Base-by-base conservation (phyloP, 257 asterid genomes). In the Nyctanthes arbortristis region DNA sequence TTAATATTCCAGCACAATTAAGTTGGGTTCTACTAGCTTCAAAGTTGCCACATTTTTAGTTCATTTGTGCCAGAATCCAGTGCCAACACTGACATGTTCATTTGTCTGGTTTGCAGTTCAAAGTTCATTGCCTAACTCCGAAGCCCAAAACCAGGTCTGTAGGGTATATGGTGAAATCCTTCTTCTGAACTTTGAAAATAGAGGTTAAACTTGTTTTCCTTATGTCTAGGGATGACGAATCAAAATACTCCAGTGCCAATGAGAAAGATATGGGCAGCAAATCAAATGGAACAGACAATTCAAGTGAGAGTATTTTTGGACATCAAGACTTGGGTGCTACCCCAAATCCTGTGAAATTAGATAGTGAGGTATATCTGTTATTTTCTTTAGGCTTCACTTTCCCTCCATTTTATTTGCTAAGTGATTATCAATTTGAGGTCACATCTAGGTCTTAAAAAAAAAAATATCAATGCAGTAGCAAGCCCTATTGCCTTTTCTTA, bases 61-160 rank as follows among this genome's bases (percentile, higher is more conserved):
- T 65, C 22, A n/a, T 65, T 27, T 65, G 6, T 3, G 18, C 70
- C 39, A 5, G 13, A 31, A 59, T 67, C 66, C 14, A 43, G 63
- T 65, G 68, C 68, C 52, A 52, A 65, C 8, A 30, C 18, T 18
- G n/a, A 24, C 69, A 2, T 75, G 58, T 30, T 35, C 67, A 37
- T 59, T 54, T 63, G n/a, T 73, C 47, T 68, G 66, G 59, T 18
- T 77, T 78, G 24, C 88, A 93, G 98, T 82, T 89, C 59, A 91
- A 87, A 78, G 65, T 93, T 63, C 97, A 91, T 28, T 85, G 97
- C 76, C 77, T 75, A 34, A 75, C 82, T 54, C 85, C 92, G 55
- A 81, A 84, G 75, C 73, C 88, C 32, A 84, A 73, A 65, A 59
- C 47, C 79, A 76, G 96, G 97, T 91, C 55, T 63, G 85, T 79